Percentiles rank a stretch among this genome's conserved stretches.
Conservation (phyloP, 495 filamentous ascomycete species). For the Hapsidospora chrysogenum region DNA sequence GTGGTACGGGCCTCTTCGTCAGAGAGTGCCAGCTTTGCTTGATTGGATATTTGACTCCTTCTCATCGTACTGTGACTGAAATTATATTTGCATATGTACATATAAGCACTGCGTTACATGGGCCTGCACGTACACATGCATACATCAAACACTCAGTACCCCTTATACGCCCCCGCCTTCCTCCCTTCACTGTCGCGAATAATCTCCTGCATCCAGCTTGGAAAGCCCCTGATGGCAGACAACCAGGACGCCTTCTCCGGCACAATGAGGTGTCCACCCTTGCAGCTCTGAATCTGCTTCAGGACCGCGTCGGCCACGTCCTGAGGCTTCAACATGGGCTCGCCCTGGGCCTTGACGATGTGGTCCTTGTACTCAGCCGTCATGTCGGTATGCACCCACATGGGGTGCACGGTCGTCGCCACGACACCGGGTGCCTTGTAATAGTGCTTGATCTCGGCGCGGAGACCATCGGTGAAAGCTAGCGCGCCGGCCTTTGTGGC, state of each 20-base stretch:
- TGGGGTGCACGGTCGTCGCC: conserved; percentile 13
- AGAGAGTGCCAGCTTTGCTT: too few relatives aligned
- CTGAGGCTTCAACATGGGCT: conserved; percentile 26
- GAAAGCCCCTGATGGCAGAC: neutral
- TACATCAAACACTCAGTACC: too few relatives aligned
- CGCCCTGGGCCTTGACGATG: conserved; percentile 15
- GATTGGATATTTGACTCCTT: too few relatives aligned
- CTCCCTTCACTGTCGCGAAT: neutral
- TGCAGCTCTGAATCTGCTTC: conserved; percentile 23
- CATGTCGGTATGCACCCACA: conserved; percentile 30
- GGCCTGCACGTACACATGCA: too few relatives aligned
- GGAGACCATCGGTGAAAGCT: conserved; percentile 29
- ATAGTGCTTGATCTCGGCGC: conserved; percentile 2
- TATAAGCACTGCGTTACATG: too few relatives aligned
- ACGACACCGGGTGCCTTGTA: conserved; percentile 1
- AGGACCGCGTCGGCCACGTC: conserved; percentile 33
- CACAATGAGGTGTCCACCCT: conserved; percentile 25
- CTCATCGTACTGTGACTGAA: too few relatives aligned
- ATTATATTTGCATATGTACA: too few relatives aligned
- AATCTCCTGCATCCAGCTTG: neutral
- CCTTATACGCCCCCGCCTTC: too few relatives aligned
- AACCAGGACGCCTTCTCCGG: neutral
- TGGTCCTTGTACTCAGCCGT: conserved; percentile 15
- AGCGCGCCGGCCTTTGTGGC: conserved; percentile 38
- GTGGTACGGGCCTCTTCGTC: too few relatives aligned